A percentile compares a stretch with the other conserved stretches of the same genome.
Conservation (phyloP, 2,329 filamentous ascomycete genomes). For the Xylariales sp. region DNA sequence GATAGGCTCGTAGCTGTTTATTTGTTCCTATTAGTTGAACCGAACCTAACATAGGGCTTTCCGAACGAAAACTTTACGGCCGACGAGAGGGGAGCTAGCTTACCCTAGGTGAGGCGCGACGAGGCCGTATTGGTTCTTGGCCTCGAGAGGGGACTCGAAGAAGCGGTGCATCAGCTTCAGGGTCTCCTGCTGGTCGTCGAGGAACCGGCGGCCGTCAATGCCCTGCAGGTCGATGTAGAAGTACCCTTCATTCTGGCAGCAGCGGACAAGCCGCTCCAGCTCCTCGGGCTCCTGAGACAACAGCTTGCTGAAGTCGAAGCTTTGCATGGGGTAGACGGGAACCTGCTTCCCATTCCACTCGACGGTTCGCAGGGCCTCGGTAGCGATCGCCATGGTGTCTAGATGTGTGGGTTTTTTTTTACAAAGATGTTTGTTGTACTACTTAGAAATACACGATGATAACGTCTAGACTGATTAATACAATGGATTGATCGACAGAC, state of each 20-base stretch:
- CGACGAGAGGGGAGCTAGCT: conserved; percentile 29
- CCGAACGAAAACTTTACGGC: not conserved
- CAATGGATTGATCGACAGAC: not conserved
- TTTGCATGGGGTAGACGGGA: conserved; percentile 64
- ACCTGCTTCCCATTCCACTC: conserved; percentile 62
- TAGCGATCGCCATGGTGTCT: conserved; percentile 51
- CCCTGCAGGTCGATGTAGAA: conserved; percentile 66
- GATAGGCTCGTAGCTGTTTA: conserved; percentile 59
- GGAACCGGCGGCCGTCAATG: conserved; percentile 64
- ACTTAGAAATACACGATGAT: conserved; percentile 16
- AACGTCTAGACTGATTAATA: conserved; percentile 3
- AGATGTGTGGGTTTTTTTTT: conserved; percentile 4
- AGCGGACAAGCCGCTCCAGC: conserved; percentile 62
- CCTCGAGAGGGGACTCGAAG: conserved; percentile 64
- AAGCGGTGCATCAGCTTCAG: conserved; percentile 67
- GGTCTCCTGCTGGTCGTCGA: conserved; percentile 64
- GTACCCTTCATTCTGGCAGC: conserved; percentile 64
- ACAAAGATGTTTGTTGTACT: conserved; percentile 11
- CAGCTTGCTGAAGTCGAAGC: conserved; percentile 62
- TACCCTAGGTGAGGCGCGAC: conserved; percentile 65
- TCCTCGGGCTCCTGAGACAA: conserved; percentile 66
- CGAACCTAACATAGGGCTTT: no score
- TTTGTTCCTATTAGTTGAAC: conserved; percentile 18
- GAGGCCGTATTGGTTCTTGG: conserved; percentile 67
- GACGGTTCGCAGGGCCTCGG: conserved; percentile 57